Evolutionary conservation across 148 eudicot species (phyloP).

Genomic region (Camellia lanceoleosa): DNA sequence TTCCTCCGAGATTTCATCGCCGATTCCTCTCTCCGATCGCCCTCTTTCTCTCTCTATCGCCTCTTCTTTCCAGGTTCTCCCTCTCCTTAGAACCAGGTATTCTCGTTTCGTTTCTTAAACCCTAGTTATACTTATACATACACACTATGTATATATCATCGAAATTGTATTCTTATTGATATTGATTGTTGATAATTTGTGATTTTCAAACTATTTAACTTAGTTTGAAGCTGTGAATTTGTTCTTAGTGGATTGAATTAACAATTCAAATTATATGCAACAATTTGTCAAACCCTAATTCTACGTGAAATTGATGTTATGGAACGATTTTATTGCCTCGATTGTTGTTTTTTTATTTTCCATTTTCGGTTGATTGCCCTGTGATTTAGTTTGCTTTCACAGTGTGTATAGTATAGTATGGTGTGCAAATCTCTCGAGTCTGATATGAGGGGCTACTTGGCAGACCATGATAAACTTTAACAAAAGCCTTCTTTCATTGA

Average conservation of each 20-base stretch:
- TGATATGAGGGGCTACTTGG: background rate
- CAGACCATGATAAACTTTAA: background rate
- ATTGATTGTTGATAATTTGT: background rate
- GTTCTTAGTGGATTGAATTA: background rate
- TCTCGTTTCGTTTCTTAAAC: background rate
- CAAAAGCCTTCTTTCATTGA: background rate
- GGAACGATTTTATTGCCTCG: background rate
- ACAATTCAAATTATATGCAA: background rate
- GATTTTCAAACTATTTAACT: background rate
- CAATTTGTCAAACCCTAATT: background rate
- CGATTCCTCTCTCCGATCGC: constrained; percentile 11
- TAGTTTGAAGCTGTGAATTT: background rate
- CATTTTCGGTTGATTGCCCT: background rate
- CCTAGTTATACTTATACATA: background rate
- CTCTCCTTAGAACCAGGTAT: constrained; percentile 7
- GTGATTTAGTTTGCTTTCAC: background rate
- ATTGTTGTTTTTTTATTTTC: background rate
- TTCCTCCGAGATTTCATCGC: constrained; percentile 3
- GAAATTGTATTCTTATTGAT: background rate
- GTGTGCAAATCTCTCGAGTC: background rate
- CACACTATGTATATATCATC: background rate
- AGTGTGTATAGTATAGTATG: background rate
- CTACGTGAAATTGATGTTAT: background rate
- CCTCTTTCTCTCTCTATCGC: background rate
- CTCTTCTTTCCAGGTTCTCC: background rate